These are phyloP conservation scores for Wickerhamomyces xylosicus DNA, from an alignment of 805 yeast genomes.

Conservation along the genomic window DNA sequence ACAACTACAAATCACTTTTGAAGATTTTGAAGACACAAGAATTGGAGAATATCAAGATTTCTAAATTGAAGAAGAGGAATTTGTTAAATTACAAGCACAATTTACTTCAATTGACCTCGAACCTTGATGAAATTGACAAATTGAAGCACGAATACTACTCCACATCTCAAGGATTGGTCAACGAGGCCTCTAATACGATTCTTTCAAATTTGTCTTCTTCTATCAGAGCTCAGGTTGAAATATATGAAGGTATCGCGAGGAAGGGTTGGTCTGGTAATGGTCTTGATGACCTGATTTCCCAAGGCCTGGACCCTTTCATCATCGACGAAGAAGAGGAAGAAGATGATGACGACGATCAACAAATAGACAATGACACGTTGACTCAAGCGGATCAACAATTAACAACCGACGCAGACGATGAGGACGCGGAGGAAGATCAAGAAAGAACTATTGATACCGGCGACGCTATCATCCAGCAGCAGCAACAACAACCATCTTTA, in stretches of 20 bases:
- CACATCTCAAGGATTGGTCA: constrained; percentile 49
- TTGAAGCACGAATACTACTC: constrained; percentile 68
- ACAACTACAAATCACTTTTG: constrained; percentile 41
- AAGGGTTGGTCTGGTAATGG: constrained; percentile 90
- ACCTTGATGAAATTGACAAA: constrained; percentile 70
- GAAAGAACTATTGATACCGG: no score
- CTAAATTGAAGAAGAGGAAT: constrained; percentile 53
- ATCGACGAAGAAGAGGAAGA: constrained; percentile 12
- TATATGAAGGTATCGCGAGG: constrained; percentile 68
- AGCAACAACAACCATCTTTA: no score
- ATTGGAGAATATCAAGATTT: constrained; percentile 43
- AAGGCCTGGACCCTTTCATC: constrained; percentile 57
- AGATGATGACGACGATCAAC: constrained; percentile 8
- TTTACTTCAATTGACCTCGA: constrained; percentile 55
- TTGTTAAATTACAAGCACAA: constrained; percentile 58
- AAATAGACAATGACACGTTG: constrained; percentile 1
- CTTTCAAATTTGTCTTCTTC: constrained; percentile 49
- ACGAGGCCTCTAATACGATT: constrained; percentile 46
- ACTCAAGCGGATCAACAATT: no score
- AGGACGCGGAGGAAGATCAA: no score
- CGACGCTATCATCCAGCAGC: no score
- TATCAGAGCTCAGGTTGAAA: constrained; percentile 72
- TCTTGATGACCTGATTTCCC: constrained; percentile 52
- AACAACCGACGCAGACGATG: no score
- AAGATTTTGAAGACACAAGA: constrained; percentile 48